Percentiles rank a stretch among this genome's conserved stretches.
Evolutionary conservation across 202 grass and related monocot species (phyloP).

Genomic region (Setaria italica): DNA sequence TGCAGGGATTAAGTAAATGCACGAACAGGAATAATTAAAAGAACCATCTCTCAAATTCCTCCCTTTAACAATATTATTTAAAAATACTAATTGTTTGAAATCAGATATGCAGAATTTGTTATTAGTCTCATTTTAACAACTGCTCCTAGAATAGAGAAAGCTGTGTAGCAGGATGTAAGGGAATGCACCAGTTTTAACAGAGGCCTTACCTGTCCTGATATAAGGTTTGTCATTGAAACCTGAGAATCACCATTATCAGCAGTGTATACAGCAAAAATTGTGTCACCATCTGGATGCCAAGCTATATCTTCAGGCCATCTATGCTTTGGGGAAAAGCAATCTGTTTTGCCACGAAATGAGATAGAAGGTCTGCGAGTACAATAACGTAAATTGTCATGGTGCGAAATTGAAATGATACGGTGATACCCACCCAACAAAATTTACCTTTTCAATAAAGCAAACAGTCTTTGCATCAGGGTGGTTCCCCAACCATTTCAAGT

Average conservation of each 20-base stretch:
- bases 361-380: constrained; percentile 62
- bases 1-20: neutral
- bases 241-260: constrained; percentile 83
- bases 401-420: constrained; percentile 8
- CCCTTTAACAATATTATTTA: neutral
- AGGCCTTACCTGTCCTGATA: constrained; percentile 79
- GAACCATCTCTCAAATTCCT: constrained; percentile 10
- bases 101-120: constrained; percentile 27
- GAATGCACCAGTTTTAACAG: constrained; percentile 26
- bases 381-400: constrained; percentile 40
- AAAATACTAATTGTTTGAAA: constrained; percentile 24
- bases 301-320: constrained; percentile 97
- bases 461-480: neutral
- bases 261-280: constrained; percentile 88
- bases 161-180: constrained; percentile 39
- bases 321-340: constrained; percentile 91
- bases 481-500: constrained; percentile 19
- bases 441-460: neutral
- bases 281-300: constrained; percentile 91
- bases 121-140: constrained; percentile 40
- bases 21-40: constrained; percentile 40
- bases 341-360: constrained; percentile 75
- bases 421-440: neutral
- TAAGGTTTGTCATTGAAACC: constrained; percentile 91
- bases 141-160: constrained; percentile 17